A percentile compares a stretch with the other conserved stretches of the same genome.
Evolutionary conservation across 2,329 filamentous ascomycete genomes (phyloP).

Genomic region (Thermoascus crustaceus): DNA sequence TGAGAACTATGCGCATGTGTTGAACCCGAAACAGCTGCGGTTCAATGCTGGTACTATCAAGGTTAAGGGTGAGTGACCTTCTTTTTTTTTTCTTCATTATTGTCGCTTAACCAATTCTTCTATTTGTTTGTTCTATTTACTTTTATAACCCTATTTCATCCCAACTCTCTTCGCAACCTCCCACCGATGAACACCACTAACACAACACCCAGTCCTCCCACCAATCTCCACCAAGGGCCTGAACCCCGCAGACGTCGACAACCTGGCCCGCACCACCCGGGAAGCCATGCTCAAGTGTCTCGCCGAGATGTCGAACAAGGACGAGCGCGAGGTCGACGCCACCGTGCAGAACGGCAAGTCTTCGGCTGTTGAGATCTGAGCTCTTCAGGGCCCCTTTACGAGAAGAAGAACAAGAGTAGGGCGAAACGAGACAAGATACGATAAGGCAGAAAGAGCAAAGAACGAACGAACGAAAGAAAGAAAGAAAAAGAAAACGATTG

Average conservation of each 20-base stretch:
- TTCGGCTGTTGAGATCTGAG: conserved; percentile 30
- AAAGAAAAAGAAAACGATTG: no score
- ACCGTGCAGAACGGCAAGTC: conserved; percentile 19
- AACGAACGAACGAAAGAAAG: no score
- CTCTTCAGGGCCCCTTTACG: no score
- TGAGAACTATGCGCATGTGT: conserved; percentile 69
- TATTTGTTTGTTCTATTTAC: conserved; percentile 1
- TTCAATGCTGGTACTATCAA: conserved; percentile 66
- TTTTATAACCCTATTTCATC: conserved; percentile 3
- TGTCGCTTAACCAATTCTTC: neutral
- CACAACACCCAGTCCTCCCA: conserved; percentile 55
- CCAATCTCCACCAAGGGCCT: conserved; percentile 71
- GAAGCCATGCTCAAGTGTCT: conserved; percentile 65
- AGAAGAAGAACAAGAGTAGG: no score
- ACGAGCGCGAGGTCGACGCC: conserved; percentile 13
- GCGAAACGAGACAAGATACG: no score
- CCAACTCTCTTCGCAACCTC: conserved; percentile 6
- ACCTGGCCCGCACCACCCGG: conserved; percentile 58
- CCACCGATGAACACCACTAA: no score
- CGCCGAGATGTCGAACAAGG: conserved; percentile 31
- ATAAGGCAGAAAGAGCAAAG: neutral
- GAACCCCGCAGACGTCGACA: conserved; percentile 68
- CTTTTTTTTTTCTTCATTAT: conserved; percentile 7
- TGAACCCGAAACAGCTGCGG: conserved; percentile 55
- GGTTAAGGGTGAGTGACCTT: conserved; percentile 54